These are phyloP conservation scores for Astragalus membranaceus DNA, from an alignment of 306 rosid genomes.

Conservation along the genomic window DNA sequence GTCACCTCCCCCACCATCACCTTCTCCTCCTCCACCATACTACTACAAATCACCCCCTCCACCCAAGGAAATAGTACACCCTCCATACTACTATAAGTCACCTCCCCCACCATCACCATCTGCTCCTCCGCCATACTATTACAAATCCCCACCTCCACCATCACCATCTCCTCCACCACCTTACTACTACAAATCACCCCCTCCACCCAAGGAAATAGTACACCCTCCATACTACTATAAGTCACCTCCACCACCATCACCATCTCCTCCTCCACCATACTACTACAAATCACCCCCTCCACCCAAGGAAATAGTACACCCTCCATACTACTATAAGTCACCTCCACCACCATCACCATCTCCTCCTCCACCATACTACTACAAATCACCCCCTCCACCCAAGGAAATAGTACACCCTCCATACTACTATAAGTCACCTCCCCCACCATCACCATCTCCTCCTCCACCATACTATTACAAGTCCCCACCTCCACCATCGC, in stretches of 20 bases:
- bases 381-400: constrained; percentile 56
- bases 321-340: neutral
- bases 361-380: constrained; percentile 26
- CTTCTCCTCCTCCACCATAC: neutral
- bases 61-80: neutral
- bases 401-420: no score
- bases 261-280: neutral
- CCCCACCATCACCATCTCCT: constrained; percentile 20
- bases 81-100: constrained; percentile 24
- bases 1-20: constrained; percentile 51
- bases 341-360: neutral
- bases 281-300: neutral
- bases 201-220: neutral
- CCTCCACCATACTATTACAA: constrained; percentile 29
- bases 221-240: neutral
- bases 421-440: constrained; percentile 44
- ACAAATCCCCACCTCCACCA: constrained; percentile 44
- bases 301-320: no score
- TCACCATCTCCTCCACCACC: neutral
- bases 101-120: constrained; percentile 49
- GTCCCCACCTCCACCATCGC: constrained; percentile 50
- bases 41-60: constrained; percentile 47
- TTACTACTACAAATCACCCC: constrained; percentile 27
- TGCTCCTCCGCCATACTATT: constrained; percentile 12
- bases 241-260: neutral